phyloP scores from a whole-genome alignment of 2,329 filamentous ascomycete species.

The Rutstroemia sydowiana region DNA sequence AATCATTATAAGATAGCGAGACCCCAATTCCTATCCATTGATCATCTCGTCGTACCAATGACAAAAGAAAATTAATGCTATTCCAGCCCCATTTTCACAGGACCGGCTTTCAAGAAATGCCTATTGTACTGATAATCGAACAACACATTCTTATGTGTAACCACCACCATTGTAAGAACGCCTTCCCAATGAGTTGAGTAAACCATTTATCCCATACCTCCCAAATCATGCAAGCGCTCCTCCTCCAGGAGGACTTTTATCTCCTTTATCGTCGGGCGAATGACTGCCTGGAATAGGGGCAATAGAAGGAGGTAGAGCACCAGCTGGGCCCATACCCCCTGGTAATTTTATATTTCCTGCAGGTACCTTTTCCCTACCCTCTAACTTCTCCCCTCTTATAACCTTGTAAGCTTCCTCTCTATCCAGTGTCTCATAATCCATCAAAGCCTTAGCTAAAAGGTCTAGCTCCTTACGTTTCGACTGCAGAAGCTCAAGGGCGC shows the following conservation, averaged over 20 bases:
- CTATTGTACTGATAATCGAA: not conserved
- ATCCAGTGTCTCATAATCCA: constrained; percentile 90
- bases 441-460: constrained; percentile 75
- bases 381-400: constrained; percentile 75
- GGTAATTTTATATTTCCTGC: constrained; percentile 62
- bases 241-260: constrained; percentile 21
- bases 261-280: constrained; percentile 13
- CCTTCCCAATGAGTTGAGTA: constrained; percentile 16
- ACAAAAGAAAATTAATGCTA: constrained; percentile 9
- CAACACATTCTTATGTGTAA: constrained; percentile 3
- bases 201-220: not conserved
- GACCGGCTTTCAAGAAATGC: not conserved
- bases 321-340: constrained; percentile 12
- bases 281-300: constrained; percentile 22
- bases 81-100: not conserved
- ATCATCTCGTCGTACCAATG: not conserved
- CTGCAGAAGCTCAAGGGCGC: constrained; percentile 63
- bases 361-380: constrained; percentile 56
- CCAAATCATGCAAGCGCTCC: constrained; percentile 21
- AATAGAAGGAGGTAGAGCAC: constrained; percentile 21
- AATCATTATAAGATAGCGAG: constrained; percentile 8
- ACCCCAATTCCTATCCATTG: not conserved
- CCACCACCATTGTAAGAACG: constrained; percentile 10
- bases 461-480: constrained; percentile 80
- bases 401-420: constrained; percentile 87